Evolutionary conservation across 306 rosid genomes (phyloP), one percentile per base, ranked within the genome.

Genomic region (Arachis hypogaea): DNA sequence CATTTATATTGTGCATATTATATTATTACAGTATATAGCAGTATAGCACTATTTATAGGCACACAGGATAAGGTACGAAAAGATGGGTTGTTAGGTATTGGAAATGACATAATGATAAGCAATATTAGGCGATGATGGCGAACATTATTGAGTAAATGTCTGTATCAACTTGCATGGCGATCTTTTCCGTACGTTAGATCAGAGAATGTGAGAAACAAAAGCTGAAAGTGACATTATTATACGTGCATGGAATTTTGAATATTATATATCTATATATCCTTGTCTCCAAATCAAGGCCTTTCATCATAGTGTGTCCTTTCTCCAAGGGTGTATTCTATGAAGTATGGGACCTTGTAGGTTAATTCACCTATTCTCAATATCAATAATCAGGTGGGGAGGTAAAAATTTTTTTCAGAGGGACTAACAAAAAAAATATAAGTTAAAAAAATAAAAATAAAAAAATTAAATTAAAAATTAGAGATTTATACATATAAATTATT

Each of bases 181-280:
- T 33, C 38, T 33, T 33, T 33, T 33, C 58, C n/a, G 28, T 22
- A 33, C n/a, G 5, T 63, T 57, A 78, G 67, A 74, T 67, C 81
- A 81, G 59, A 78, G 85, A 79, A 77, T 79, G 86, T 16, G 40
- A 44, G 42, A 71, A 43, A 33, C 38, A 33, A 78, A 74, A 46
- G 81, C 68, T 63, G 75, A 71, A 63, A 59, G 61, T 46, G 80
- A 69, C 69, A 46, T 8, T 33, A 33, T 68, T 33, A 33, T 68
- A 43, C 82, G 75, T 78, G 77, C 73, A 78, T 68, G 78, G 77
- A 40, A 57, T 70, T 44, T 49, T 57, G 63, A 63, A 65, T 72
- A 59, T 58, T 42, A 73, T 74, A 14, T 58, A 33, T 33, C 4
- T 33, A 33, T 33, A 33, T 33, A 6, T 69, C 28, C 12, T 56